Percentiles rank a stretch among this genome's conserved stretches.
phyloP scores from a whole-genome alignment of 768 basidiomycete genomes.

The Boletus eberwhitei region DNA sequence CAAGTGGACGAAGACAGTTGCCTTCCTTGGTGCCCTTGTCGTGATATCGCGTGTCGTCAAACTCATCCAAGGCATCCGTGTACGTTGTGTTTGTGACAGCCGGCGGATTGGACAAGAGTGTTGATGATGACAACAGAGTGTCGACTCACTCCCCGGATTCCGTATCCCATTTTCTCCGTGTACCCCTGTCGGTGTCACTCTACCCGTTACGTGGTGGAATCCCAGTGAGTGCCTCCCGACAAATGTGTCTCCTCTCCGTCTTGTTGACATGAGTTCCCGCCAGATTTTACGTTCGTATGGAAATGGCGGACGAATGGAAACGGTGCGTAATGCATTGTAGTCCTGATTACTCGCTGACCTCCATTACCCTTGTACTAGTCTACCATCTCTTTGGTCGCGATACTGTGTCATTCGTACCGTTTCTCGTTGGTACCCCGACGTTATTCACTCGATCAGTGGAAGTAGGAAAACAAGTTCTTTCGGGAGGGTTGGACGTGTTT shows the following conservation, averaged over 20 bases:
- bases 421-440: slow-evolving; percentile 9
- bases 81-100: neutral
- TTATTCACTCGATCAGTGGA: slow-evolving; percentile 19
- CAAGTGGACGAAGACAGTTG: neutral
- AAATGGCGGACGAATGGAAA: slow-evolving; percentile 18
- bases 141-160: slow-evolving; percentile 16
- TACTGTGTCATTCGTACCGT: slow-evolving; percentile 19
- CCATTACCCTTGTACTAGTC: neutral
- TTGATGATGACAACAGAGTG: neutral
- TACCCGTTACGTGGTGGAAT: slow-evolving; percentile 17
- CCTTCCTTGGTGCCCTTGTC: slow-evolving; percentile 5
- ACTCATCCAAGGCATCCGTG: slow-evolving; percentile 12
- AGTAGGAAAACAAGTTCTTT: slow-evolving; percentile 8
- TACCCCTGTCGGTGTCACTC: neutral
- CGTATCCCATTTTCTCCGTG: slow-evolving; percentile 15
- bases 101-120: neutral
- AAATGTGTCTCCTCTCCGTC: neutral
- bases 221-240: slow-evolving; percentile 6
- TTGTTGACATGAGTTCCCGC: neutral
- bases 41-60: slow-evolving; percentile 15
- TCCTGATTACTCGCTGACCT: neutral
- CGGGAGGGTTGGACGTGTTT: slow-evolving; percentile 3
- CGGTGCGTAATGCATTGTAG: neutral
- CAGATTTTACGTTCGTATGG: slow-evolving; percentile 17
- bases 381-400: slow-evolving; percentile 10